A percentile compares a stretch with the other conserved stretches of the same genome.
These are phyloP conservation scores for Gnaphalium uliginosum DNA, from an alignment of 129 eudicot genomes.

Conservation along the genomic window DNA sequence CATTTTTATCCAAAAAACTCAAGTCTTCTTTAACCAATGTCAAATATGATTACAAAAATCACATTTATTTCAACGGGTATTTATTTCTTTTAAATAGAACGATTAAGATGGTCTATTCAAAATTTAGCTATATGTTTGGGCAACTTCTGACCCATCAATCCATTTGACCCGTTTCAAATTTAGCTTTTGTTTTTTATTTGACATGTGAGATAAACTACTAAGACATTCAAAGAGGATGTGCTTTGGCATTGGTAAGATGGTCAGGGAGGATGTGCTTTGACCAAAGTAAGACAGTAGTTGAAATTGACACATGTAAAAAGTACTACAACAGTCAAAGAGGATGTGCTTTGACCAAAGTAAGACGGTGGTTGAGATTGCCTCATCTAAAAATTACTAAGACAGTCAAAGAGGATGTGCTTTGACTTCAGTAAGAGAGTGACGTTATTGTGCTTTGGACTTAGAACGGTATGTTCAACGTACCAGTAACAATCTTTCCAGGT, in stretches of 20 bases:
- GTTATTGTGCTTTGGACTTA: neutral
- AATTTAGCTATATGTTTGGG: neutral
- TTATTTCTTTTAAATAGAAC: neutral
- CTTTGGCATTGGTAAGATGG: no score
- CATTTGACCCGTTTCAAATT: neutral
- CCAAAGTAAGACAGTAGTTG: neutral
- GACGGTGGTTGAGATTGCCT: no score
- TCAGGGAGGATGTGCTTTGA: neutral
- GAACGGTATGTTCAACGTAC: neutral
- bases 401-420: neutral
- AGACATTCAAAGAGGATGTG: no score
- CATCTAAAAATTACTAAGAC: neutral
- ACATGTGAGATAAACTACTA: neutral
- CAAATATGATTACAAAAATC: neutral
- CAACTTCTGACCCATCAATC: neutral
- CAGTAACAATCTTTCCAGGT: constrained; percentile 1
- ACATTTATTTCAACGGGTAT: neutral
- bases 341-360: neutral
- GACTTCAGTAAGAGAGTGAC: neutral
- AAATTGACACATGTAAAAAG: neutral
- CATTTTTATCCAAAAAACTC: neutral
- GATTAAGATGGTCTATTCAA: no score
- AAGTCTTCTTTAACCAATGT: neutral
- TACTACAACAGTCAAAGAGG: constrained; percentile 5
- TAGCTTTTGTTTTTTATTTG: neutral